phyloP scores from a whole-genome alignment of 148 eudicot species.

The Gaultheria prostrata region DNA sequence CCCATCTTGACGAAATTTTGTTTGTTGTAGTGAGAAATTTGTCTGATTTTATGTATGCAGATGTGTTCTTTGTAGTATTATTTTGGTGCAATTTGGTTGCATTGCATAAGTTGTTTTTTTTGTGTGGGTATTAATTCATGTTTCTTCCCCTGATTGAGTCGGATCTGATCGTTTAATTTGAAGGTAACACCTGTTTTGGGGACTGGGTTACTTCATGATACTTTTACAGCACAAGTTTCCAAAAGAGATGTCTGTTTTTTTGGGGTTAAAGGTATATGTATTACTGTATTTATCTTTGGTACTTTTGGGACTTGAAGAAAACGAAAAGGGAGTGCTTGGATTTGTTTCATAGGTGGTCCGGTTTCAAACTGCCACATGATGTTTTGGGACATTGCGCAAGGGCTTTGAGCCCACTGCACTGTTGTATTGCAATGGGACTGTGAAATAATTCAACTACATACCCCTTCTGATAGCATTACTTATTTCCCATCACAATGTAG shows the following conservation, averaged over 20 bases:
- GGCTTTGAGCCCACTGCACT: conserved; percentile 34
- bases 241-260: too few species aligned
- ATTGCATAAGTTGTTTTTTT: background rate
- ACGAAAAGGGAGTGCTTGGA: background rate
- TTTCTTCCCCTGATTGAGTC: background rate
- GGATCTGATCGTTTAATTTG: background rate
- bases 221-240: background rate
- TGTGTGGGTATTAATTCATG: background rate
- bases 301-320: background rate
- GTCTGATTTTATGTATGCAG: background rate
- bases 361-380: conserved; percentile 29
- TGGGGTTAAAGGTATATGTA: background rate
- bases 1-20: background rate
- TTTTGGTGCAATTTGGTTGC: background rate
- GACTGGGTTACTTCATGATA: background rate
- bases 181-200: background rate
- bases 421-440: conserved; percentile 15
- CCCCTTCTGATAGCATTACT: conserved; percentile 11
- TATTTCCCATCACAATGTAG: background rate
- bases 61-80: background rate
- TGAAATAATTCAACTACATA: conserved; percentile 7
- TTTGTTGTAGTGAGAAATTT: background rate
- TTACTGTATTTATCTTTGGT: background rate
- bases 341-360: background rate
- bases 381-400: conserved; percentile 46